Evolutionary conservation across 2,329 filamentous ascomycete genomes (phyloP).

Genomic region (Pleurostoma richardsiae): DNA sequence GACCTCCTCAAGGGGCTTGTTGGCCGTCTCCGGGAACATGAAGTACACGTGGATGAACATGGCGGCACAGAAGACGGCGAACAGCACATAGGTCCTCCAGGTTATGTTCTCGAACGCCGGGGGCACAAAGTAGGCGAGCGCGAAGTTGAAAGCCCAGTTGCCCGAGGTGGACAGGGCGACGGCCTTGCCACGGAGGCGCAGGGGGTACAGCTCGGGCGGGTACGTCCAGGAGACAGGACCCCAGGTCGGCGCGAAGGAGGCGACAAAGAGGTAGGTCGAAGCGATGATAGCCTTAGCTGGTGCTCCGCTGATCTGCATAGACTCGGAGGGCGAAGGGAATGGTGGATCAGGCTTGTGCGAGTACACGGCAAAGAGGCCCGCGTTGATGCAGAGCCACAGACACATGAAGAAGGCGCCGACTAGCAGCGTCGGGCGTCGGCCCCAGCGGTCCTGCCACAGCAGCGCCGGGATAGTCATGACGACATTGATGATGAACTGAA

Average conservation of each 20-base stretch:
- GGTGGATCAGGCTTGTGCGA: slow-evolving; percentile 22
- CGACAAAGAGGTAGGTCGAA: slow-evolving; percentile 61
- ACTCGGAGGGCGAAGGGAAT: slow-evolving; percentile 35
- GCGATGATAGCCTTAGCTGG: slow-evolving; percentile 56
- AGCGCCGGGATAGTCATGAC: slow-evolving; percentile 72
- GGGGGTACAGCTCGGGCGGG: slow-evolving; percentile 41
- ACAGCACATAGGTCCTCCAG: slow-evolving; percentile 28
- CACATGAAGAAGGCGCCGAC: slow-evolving; percentile 61
- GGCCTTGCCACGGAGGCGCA: slow-evolving; percentile 31
- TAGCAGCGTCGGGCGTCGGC: slow-evolving; percentile 65
- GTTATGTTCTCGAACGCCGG: slow-evolving; percentile 28
- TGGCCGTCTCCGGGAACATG: slow-evolving; percentile 27
- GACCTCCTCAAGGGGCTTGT: slow-evolving; percentile 27
- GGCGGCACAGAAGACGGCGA: slow-evolving; percentile 24
- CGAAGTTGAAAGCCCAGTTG: slow-evolving; percentile 36
- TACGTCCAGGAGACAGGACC: slow-evolving; percentile 39
- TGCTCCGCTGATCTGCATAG: slow-evolving; percentile 39
- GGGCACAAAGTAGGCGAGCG: slow-evolving; percentile 30
- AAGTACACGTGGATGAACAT: slow-evolving; percentile 27
- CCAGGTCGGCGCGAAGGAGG: slow-evolving; percentile 40
- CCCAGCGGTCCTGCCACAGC: slow-evolving; percentile 70
- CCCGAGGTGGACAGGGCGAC: slow-evolving; percentile 24
- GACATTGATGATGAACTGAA: slow-evolving; percentile 77
- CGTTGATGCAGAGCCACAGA: slow-evolving; percentile 40
- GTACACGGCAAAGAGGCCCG: slow-evolving; percentile 37